Percentiles rank a stretch among this genome's conserved stretches.
Conservation (phyloP, 805 yeast species). For the Tetrapisispora phaffii region DNA sequence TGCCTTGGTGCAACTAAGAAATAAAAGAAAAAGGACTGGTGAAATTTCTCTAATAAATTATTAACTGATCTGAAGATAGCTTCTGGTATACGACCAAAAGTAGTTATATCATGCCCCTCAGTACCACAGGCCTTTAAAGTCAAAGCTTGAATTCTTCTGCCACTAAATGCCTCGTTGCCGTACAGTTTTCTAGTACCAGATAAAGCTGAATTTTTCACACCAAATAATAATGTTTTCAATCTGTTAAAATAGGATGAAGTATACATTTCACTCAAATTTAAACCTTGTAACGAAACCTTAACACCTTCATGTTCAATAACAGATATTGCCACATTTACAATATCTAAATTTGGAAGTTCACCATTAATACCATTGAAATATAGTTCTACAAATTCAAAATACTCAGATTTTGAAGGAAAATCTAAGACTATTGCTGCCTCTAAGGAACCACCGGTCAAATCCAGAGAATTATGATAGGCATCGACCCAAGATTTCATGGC, state of each 20-base stretch:
- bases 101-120: conserved; percentile 70
- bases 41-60: conserved; percentile 88
- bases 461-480: conserved; percentile 79
- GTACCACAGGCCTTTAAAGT: conserved; percentile 64
- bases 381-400: conserved; percentile 64
- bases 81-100: conserved; percentile 84
- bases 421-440: conserved; percentile 86
- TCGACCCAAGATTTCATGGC: conserved; percentile 84
- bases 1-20: conserved; percentile 63
- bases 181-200: conserved; percentile 57
- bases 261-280: conserved; percentile 37
- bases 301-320: conserved; percentile 71
- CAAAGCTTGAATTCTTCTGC: conserved; percentile 90
- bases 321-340: conserved; percentile 70
- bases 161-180: conserved; percentile 88
- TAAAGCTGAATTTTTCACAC: conserved; percentile 57
- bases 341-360: conserved; percentile 87
- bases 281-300: conserved; percentile 54
- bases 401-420: conserved; percentile 55
- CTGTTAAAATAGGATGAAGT: conserved; percentile 46
- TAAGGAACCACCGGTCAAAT: conserved; percentile 84
- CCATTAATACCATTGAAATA: conserved; percentile 87
- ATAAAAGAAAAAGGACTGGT: conserved; percentile 92
- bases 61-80: conserved; percentile 81
- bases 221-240: conserved; percentile 46